Base-by-base conservation (phyloP, 2,329 filamentous ascomycete species). In the Pezicula neosporulosa region DNA sequence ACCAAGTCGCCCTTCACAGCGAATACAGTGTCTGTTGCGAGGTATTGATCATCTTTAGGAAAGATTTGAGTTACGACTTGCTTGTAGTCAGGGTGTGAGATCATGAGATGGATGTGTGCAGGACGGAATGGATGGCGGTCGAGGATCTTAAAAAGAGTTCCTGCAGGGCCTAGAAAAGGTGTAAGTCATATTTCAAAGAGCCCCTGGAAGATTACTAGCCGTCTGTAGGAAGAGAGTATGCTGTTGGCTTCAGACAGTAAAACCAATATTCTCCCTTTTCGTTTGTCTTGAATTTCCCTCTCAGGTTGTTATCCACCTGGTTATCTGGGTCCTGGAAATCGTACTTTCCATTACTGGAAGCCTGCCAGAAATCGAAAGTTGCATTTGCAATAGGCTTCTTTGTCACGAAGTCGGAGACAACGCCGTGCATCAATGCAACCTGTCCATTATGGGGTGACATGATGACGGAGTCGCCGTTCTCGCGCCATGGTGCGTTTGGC, bases 31-130 rank as follows among this genome's bases (percentile, higher is more conserved):
- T 75, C 72, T 18, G 72, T 69, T 36, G 68, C 65, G 24, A 90
- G 75, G 65, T 89, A 88, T 45, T 80, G 77, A 70, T 86, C 81
- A 55, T 81, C 74, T 55, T 77, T 77, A 68, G 89, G 86, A 66
- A 90, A 92, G 48, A 92, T 84, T 68, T 92, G 88, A 0, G 88
- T 90, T 1, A 86, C 87, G 53, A 89, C 59, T 75, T 85, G 75
- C 64, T 84, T 86, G 74, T 87, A 89, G 30, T 56, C 50, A 12
- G 60, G 55, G 35, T 53, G 36, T 51, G 56, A 50, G 39, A 59
- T 57, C 61, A 82, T 77, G 49, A 82, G 72, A 61, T 86, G 83
- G 51, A 86, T 85, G 60, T 86, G 83, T 33, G 81, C 82, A 16
- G 83, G 83, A 33, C 83, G 66, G 61, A 75, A 81, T 2, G 81